Evolutionary conservation across 768 basidiomycete genomes (phyloP).

Genomic region (Naematelia encephala): DNA sequence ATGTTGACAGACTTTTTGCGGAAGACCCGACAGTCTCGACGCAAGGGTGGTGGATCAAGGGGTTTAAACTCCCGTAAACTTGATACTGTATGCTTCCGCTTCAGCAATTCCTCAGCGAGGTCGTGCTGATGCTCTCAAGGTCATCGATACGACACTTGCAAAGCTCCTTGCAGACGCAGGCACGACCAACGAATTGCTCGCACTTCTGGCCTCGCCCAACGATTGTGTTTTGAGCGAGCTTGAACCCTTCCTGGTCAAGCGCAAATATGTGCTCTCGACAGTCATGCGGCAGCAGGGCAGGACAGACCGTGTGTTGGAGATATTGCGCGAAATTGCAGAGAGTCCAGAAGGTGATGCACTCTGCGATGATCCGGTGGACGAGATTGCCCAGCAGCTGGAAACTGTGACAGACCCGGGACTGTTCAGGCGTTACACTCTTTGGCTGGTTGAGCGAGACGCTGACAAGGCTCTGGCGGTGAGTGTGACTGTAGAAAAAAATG

Average conservation of each 20-base stretch:
- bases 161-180: constrained; percentile 66
- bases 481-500: no score
- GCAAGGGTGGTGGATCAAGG: constrained; percentile 35
- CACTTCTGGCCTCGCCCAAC: constrained; percentile 60
- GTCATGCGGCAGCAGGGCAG: constrained; percentile 62
- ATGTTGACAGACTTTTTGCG: constrained; percentile 72
- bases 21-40: constrained; percentile 58
- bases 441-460: constrained; percentile 69
- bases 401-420: constrained; percentile 62
- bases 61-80: constrained; percentile 44
- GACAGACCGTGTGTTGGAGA: constrained; percentile 62
- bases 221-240: constrained; percentile 62
- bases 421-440: constrained; percentile 72
- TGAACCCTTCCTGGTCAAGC: constrained; percentile 60
- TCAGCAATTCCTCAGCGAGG: neutral
- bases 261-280: constrained; percentile 62
- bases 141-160: constrained; percentile 76
- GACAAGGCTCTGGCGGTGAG: constrained; percentile 67
- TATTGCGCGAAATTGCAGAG: constrained; percentile 68
- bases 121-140: constrained; percentile 52
- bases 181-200: constrained; percentile 62
- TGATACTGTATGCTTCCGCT: constrained; percentile 31
- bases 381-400: constrained; percentile 61
- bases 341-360: constrained; percentile 59
- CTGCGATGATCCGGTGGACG: constrained; percentile 62